A percentile compares a stretch with the other conserved stretches of the same genome.
Evolutionary conservation across 257 asterid genomes (phyloP).

Genomic region (Gynochthodes officinalis): DNA sequence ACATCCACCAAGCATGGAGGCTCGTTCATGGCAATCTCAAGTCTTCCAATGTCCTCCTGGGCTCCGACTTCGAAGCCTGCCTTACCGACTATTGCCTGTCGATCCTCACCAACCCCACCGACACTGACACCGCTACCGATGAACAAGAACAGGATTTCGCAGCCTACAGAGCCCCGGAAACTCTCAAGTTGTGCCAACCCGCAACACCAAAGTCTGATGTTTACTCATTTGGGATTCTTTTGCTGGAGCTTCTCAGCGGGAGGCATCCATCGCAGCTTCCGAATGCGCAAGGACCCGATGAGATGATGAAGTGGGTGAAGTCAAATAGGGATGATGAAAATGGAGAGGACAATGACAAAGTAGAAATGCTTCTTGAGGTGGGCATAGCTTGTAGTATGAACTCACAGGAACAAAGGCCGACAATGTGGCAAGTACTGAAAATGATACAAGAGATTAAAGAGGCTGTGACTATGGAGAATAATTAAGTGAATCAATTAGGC

Average conservation of each 20-base stretch:
- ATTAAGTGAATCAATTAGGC: neutral
- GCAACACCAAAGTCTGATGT: conserved; percentile 66
- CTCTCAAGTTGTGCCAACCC: conserved; percentile 34
- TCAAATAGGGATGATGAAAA: conserved; percentile 54
- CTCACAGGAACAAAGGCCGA: conserved; percentile 75
- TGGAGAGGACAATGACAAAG: conserved; percentile 34
- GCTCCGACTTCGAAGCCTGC: conserved; percentile 91
- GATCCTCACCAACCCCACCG: conserved; percentile 38
- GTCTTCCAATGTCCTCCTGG: conserved; percentile 77
- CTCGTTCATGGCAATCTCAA: conserved; percentile 88
- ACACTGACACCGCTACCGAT: conserved; percentile 9
- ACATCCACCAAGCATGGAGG: conserved; percentile 96
- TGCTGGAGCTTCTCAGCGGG: conserved; percentile 80
- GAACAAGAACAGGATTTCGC: conserved; percentile 44
- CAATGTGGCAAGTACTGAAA: conserved; percentile 93
- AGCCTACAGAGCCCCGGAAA: conserved; percentile 68
- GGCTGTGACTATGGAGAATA: conserved; percentile 57
- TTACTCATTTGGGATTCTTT: conserved; percentile 71
- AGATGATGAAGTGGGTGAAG: conserved; percentile 67
- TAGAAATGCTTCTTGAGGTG: conserved; percentile 80
- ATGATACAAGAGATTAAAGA: conserved; percentile 90
- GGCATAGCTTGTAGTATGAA: conserved; percentile 65
- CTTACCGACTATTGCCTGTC: conserved; percentile 71
- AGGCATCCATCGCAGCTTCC: conserved; percentile 63
- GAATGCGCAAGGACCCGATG: conserved; percentile 26